Conservation (phyloP, 495 filamentous ascomycete species). For the Chaetomidium leptoderma region DNA sequence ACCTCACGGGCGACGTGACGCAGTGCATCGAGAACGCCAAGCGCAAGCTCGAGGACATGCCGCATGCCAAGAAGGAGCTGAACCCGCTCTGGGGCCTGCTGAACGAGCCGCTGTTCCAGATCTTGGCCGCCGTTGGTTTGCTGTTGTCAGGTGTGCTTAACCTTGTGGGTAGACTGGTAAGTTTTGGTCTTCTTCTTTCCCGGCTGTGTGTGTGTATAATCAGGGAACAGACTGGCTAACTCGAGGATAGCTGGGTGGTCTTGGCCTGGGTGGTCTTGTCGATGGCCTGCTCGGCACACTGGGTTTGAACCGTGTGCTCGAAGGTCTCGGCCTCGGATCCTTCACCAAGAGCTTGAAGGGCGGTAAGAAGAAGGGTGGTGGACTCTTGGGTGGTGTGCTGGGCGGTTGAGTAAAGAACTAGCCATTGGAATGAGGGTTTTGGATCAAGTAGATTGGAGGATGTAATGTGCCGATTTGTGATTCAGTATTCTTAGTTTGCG, state of each 20-base stretch:
- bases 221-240: conserved; percentile 15
- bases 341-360: conserved; percentile 43
- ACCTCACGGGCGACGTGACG: conserved; percentile 57
- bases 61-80: conserved; percentile 88
- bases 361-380: conserved; percentile 37
- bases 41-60: conserved; percentile 84
- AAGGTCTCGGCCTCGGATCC: conserved; percentile 65
- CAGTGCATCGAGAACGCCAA: conserved; percentile 83
- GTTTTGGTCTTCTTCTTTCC: conserved; percentile 8
- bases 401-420: conserved; percentile 17
- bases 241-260: conserved; percentile 55
- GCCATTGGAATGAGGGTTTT: neutral
- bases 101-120: conserved; percentile 84
- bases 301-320: conserved; percentile 73
- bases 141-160: conserved; percentile 77
- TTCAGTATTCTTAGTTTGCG: too few relatives aligned
- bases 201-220: neutral
- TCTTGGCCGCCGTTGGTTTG: conserved; percentile 84
- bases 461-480: neutral
- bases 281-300: conserved; percentile 75
- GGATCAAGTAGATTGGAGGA: too few relatives aligned
- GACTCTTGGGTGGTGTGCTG: conserved; percentile 30
- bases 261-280: conserved; percentile 80
- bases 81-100: conserved; percentile 83
- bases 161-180: conserved; percentile 66